Evolutionary conservation across 2,329 filamentous ascomycete species (phyloP).

Genomic region (Ilyonectria sp.): DNA sequence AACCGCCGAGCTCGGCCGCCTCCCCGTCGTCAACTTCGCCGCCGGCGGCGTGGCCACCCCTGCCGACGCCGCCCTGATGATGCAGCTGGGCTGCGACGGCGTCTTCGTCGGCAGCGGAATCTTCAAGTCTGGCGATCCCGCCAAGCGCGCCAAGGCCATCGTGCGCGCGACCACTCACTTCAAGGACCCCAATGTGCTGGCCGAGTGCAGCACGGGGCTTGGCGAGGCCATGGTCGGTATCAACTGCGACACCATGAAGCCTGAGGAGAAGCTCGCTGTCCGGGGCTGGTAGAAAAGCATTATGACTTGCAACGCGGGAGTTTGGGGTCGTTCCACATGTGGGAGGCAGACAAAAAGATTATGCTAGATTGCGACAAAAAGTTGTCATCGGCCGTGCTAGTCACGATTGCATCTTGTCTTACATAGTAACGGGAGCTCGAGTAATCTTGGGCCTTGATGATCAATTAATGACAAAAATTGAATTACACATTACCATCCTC

Average conservation of each 20-base stretch:
- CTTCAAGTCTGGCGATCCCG: constrained; percentile 95
- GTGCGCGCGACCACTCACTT: constrained; percentile 95
- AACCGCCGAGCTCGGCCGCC: constrained; percentile 86
- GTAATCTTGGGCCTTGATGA: not conserved
- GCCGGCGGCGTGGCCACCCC: constrained; percentile 99
- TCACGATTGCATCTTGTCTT: not conserved
- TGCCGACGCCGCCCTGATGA: constrained; percentile 95
- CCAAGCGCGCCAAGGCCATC: constrained; percentile 92
- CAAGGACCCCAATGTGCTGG: constrained; percentile 86
- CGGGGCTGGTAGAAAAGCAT: constrained; percentile 82
- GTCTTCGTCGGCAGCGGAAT: constrained; percentile 98
- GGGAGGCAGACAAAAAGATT: not conserved
- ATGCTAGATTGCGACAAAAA: not conserved
- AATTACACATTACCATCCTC: not conserved
- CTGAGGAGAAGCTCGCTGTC: constrained; percentile 85
- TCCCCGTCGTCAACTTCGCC: constrained; percentile 98
- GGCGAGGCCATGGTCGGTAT: constrained; percentile 99
- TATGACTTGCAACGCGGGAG: not conserved
- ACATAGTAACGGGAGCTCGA: not conserved
- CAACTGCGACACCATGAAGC: constrained; percentile 84
- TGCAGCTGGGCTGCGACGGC: constrained; percentile 98
- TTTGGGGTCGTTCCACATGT: not conserved
- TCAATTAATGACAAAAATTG: not conserved
- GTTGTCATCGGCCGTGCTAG: not conserved
- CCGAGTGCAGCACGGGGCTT: constrained; percentile 87